These are phyloP conservation scores for Trypanosoma melophagium DNA, from an alignment of 208 protist species.

Conservation along the genomic window DNA sequence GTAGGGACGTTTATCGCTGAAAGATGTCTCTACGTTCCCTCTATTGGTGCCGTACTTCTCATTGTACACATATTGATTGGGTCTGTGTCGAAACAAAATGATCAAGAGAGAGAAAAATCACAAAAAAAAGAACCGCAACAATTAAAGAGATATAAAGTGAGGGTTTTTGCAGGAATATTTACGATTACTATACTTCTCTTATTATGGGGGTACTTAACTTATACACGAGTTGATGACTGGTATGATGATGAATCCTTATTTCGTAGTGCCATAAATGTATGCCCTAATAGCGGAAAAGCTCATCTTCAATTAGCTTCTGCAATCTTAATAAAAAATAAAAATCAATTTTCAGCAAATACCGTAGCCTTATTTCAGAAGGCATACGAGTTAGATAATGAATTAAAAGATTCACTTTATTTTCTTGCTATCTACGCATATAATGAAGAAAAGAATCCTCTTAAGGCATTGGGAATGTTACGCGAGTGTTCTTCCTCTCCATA, in stretches of 20 bases:
- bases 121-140: neutral
- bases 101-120: neutral
- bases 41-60: slow-evolving; percentile 52
- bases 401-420: slow-evolving; percentile 45
- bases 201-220: slow-evolving; percentile 38
- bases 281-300: slow-evolving; percentile 58
- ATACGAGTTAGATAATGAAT: slow-evolving; percentile 34
- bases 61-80: slow-evolving; percentile 28
- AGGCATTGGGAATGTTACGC: slow-evolving; percentile 38
- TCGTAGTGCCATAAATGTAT: slow-evolving; percentile 34
- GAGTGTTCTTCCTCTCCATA: slow-evolving; percentile 39
- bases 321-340: slow-evolving; percentile 15
- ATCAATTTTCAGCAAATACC: slow-evolving; percentile 26
- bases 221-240: slow-evolving; percentile 52
- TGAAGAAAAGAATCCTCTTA: slow-evolving; percentile 21
- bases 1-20: slow-evolving; percentile 87
- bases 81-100: neutral
- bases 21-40: slow-evolving; percentile 86
- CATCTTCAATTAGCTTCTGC: slow-evolving; percentile 32
- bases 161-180: slow-evolving; percentile 20
- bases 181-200: slow-evolving; percentile 24
- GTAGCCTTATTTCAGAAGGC: slow-evolving; percentile 29
- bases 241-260: slow-evolving; percentile 46
- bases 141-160: slow-evolving; percentile 3
- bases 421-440: slow-evolving; percentile 38